phyloP scores from a whole-genome alignment of 2,329 filamentous ascomycete species.

The Raffaelea albimanens region DNA sequence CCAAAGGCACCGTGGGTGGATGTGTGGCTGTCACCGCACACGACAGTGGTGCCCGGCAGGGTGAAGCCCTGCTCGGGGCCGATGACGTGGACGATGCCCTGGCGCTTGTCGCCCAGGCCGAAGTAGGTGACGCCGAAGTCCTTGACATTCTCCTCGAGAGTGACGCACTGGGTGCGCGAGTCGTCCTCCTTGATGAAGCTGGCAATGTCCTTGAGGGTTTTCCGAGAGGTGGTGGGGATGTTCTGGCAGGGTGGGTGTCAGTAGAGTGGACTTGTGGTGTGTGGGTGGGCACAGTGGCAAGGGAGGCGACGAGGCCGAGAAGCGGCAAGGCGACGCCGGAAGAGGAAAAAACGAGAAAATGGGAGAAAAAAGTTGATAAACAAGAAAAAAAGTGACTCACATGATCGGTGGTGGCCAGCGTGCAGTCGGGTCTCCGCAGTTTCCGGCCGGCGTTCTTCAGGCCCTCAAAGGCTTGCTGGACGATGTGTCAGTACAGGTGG shows the following conservation, averaged over 20 bases:
- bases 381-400: slow-evolving; percentile 43
- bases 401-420: slow-evolving; percentile 91
- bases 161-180: slow-evolving; percentile 86
- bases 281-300: too few relatives aligned
- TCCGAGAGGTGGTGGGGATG: slow-evolving; percentile 82
- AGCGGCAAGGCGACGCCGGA: neutral
- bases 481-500: neutral
- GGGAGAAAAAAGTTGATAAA: neutral
- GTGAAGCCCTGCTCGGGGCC: slow-evolving; percentile 98
- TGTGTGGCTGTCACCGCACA: slow-evolving; percentile 96
- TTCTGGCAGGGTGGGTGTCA: slow-evolving; percentile 51
- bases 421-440: slow-evolving; percentile 92
- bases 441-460: slow-evolving; percentile 79
- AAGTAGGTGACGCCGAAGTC: slow-evolving; percentile 97
- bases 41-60: slow-evolving; percentile 89
- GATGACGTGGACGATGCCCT: slow-evolving; percentile 98
- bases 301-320: too few relatives aligned
- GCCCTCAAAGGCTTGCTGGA: slow-evolving; percentile 90
- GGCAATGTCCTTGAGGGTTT: slow-evolving; percentile 86
- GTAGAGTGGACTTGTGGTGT: too few relatives aligned
- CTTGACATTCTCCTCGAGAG: slow-evolving; percentile 94
- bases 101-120: slow-evolving; percentile 88
- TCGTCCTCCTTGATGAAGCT: slow-evolving; percentile 93
- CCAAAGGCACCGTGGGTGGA: slow-evolving; percentile 97
- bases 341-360: neutral